Conservation (phyloP, 2,329 filamentous ascomycete genomes). For the Penicillium decumbens region DNA sequence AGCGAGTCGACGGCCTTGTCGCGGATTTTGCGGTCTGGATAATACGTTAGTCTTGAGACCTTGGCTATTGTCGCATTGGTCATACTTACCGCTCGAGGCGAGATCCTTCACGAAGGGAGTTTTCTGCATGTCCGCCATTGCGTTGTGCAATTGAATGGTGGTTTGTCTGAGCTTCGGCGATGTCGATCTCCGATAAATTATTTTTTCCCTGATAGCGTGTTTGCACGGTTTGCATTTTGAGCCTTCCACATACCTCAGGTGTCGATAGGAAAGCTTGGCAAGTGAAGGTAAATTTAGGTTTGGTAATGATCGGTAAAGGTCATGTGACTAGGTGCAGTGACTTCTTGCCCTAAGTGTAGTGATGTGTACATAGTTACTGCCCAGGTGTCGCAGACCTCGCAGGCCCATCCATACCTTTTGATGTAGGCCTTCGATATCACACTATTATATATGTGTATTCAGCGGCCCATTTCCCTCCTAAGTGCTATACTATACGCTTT, state of each 20-base stretch:
- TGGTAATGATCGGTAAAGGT: no score
- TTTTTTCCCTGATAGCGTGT: conserved; percentile 24
- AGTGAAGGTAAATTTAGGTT: no score
- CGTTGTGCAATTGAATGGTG: conserved; percentile 6
- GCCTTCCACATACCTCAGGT: conserved; percentile 1
- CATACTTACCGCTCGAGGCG: conserved; percentile 66
- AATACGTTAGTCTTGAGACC: conserved; percentile 6
- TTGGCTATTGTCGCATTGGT: background rate
- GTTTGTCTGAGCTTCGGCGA: conserved; percentile 4
- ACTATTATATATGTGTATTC: no score
- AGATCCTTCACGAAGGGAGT: conserved; percentile 76
- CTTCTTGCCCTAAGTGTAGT: no score
- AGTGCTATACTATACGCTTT: no score
- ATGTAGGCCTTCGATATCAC: no score
- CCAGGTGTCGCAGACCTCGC: no score
- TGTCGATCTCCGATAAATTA: conserved; percentile 22
- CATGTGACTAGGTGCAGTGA: no score
- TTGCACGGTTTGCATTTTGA: conserved; percentile 19
- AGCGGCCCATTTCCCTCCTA: no score
- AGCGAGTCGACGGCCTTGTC: conserved; percentile 73
- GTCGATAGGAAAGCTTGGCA: background rate
- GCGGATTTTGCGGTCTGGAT: conserved; percentile 68
- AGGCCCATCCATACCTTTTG: no score
- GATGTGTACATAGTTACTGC: no score
- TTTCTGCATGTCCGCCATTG: conserved; percentile 43